Conservation (phyloP, 345 rosid species). For the Anastatica hierochuntica region DNA sequence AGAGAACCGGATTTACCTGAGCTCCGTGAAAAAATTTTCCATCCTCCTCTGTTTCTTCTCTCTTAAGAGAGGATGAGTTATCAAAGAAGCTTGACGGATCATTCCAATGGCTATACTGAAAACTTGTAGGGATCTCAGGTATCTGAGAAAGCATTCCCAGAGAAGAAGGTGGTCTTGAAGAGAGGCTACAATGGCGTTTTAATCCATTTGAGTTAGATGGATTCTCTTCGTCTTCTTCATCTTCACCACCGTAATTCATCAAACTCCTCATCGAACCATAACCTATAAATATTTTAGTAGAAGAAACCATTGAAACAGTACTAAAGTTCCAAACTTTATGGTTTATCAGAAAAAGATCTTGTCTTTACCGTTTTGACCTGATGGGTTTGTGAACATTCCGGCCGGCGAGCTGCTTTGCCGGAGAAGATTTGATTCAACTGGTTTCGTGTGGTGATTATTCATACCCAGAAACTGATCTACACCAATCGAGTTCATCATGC, state of each 20-base stretch:
- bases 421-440: conserved; percentile 36
- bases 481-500: conserved; percentile 32
- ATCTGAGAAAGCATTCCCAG: conserved; percentile 54
- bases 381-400: conserved; percentile 50
- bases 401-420: conserved; percentile 84
- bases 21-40: conserved; percentile 28
- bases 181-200: conserved; percentile 49
- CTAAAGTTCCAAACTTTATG: conserved; percentile 12
- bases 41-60: conserved; percentile 36
- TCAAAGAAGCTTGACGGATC: conserved; percentile 40
- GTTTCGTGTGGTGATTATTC: conserved; percentile 35
- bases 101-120: conserved; percentile 51
- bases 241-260: conserved; percentile 38
- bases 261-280: conserved; percentile 36
- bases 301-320: conserved; percentile 1
- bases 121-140: conserved; percentile 41
- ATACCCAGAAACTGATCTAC: conserved; percentile 42
- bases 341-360: not conserved
- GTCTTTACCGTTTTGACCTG: conserved; percentile 60
- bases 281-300: conserved; percentile 42
- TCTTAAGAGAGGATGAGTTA: conserved; percentile 36
- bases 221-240: conserved; percentile 42
- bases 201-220: conserved; percentile 34
- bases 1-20: conserved; percentile 38
- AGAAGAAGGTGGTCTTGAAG: conserved; percentile 58